These are phyloP conservation scores for Cutaneotrichosporon arboriforme DNA, from an alignment of 1,284 basidiomycete genomes.

Conservation along the genomic window DNA sequence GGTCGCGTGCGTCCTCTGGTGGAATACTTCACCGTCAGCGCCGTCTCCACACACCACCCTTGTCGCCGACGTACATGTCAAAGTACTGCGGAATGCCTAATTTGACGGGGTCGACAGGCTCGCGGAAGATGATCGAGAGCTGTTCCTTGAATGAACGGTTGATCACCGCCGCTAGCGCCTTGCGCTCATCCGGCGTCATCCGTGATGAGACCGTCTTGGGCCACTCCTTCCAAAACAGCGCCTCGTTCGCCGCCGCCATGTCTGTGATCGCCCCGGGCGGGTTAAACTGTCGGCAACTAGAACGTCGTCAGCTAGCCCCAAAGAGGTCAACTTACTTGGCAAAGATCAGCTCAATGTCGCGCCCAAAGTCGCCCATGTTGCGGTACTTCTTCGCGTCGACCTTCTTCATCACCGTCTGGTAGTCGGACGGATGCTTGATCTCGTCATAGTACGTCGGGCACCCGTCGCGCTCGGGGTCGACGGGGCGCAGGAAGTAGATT, in stretches of 20 bases:
- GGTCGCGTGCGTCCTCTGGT: slow-evolving; percentile 72
- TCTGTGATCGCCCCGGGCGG: slow-evolving; percentile 62
- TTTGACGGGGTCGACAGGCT: slow-evolving; percentile 54
- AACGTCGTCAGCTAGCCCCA: background rate
- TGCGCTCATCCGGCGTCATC: slow-evolving; percentile 73
- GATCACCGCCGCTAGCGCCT: slow-evolving; percentile 67
- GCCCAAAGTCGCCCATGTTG: slow-evolving; percentile 73
- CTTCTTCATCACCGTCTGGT: slow-evolving; percentile 74
- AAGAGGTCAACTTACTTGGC: slow-evolving; percentile 56
- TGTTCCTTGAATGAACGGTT: slow-evolving; percentile 66
- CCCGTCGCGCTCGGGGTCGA: slow-evolving; percentile 74
- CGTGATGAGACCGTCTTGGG: slow-evolving; percentile 66
- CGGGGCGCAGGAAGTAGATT: slow-evolving; percentile 73
- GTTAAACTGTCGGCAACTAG: slow-evolving; percentile 76
- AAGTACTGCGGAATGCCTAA: slow-evolving; percentile 42
- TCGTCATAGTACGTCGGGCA: slow-evolving; percentile 94
- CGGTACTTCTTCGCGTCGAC: slow-evolving; percentile 59
- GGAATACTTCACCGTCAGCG: slow-evolving; percentile 52
- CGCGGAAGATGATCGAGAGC: slow-evolving; percentile 71
- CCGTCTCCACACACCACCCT: slow-evolving; percentile 69
- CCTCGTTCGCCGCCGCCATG: slow-evolving; percentile 66
- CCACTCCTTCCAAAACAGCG: slow-evolving; percentile 81
- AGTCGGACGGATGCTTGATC: slow-evolving; percentile 91
- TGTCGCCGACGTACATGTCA: slow-evolving; percentile 53
- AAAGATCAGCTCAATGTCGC: slow-evolving; percentile 79